phyloP scores from a whole-genome alignment of 345 rosid genomes.

The Hirschfeldia incana region DNA sequence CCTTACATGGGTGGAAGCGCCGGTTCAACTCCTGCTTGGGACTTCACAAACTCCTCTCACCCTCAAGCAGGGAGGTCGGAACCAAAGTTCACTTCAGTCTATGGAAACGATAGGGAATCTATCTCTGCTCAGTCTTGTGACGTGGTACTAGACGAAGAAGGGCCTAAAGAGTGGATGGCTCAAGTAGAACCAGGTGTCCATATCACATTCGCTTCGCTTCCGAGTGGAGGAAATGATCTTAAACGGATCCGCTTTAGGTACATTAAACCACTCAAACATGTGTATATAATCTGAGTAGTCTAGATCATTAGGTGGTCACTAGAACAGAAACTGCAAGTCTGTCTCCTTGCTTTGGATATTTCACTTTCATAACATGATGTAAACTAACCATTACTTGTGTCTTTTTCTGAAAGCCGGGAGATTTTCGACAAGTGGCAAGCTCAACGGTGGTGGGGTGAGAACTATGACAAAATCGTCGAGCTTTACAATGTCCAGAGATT shows the following conservation, averaged over 20 bases:
- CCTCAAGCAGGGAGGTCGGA: constrained; percentile 46
- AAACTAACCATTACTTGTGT: constrained; percentile 14
- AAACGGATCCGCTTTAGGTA: constrained; percentile 95
- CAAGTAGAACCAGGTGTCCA: constrained; percentile 99
- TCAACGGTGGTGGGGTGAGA: constrained; percentile 98
- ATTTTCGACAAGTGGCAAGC: constrained; percentile 98
- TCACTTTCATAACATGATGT: too few species aligned
- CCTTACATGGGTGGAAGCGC: constrained; percentile 76
- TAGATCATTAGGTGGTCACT: neutral
- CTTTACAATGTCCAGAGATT: constrained; percentile 97
- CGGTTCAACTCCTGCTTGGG: constrained; percentile 96
- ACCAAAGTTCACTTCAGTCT: constrained; percentile 50
- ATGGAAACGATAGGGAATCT: constrained; percentile 54
- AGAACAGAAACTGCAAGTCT: constrained; percentile 1
- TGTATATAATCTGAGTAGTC: neutral
- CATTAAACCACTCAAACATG: constrained; percentile 1
- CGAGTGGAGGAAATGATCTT: constrained; percentile 89
- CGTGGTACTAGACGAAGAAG: constrained; percentile 75
- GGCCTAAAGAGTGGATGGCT: constrained; percentile 98
- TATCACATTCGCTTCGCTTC: constrained; percentile 88
- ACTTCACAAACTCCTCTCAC: constrained; percentile 55
- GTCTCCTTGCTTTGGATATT: neutral
- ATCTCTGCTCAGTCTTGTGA: constrained; percentile 69
- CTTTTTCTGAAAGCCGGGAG: constrained; percentile 69
- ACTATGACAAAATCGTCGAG: constrained; percentile 91